phyloP scores from a whole-genome alignment of 192 early-diverging fungal genomes.

The Allomyces javanicus region DNA sequence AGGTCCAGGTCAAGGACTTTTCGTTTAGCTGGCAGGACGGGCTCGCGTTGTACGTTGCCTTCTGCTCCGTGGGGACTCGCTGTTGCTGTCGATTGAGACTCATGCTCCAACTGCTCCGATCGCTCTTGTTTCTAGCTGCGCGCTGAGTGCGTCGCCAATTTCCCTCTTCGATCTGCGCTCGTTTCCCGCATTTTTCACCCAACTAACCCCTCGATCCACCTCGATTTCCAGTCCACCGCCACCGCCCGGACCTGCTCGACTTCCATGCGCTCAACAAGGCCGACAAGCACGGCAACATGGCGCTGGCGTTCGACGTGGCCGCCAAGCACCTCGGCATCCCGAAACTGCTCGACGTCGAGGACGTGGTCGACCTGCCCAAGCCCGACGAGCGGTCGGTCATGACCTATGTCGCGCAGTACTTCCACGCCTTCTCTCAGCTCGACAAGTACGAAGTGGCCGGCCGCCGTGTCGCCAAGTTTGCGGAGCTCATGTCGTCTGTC shows the following conservation, averaged over 20 bases:
- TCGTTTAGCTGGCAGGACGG: slow-evolving; percentile 87
- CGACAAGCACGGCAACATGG: slow-evolving; percentile 64
- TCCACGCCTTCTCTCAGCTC: slow-evolving; percentile 49
- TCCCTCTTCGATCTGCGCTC: too few relatives aligned
- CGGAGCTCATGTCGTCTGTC: slow-evolving; percentile 62
- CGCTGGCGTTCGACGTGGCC: slow-evolving; percentile 90
- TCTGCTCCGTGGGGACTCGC: too few relatives aligned
- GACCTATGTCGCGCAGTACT: slow-evolving; percentile 97
- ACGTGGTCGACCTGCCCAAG: slow-evolving; percentile 78
- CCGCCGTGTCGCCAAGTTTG: slow-evolving; percentile 79
- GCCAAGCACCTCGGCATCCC: slow-evolving; percentile 72
- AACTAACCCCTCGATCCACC: too few relatives aligned
- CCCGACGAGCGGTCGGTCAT: slow-evolving; percentile 93
- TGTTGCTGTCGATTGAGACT: too few relatives aligned
- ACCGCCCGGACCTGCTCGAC: slow-evolving; percentile 86
- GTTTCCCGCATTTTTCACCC: background rate
- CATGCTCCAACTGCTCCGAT: too few relatives aligned
- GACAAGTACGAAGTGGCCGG: slow-evolving; percentile 76
- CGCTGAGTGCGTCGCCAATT: background rate
- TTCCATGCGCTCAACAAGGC: slow-evolving; percentile 68
- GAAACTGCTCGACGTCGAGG: slow-evolving; percentile 86
- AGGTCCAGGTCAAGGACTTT: slow-evolving; percentile 77
- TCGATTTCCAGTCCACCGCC: slow-evolving; percentile 46
- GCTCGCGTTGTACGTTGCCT: slow-evolving; percentile 54
- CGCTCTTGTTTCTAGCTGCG: background rate